Evolutionary conservation across 768 basidiomycete species (phyloP).

Genomic region (Leucogyrophana mollusca): DNA sequence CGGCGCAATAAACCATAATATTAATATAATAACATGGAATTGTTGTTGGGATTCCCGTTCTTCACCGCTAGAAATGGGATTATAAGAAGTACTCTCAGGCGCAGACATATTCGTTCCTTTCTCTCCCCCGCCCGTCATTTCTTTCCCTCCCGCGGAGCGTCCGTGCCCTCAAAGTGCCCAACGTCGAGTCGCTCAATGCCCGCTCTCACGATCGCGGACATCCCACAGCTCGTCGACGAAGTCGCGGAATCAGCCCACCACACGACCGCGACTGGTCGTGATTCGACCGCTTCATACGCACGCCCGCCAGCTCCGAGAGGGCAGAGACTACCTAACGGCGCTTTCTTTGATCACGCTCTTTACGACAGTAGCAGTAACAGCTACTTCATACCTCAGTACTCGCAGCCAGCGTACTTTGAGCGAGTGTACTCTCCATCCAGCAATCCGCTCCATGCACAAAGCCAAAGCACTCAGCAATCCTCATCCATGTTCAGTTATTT

Average conservation of each 20-base stretch:
- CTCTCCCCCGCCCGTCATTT: constrained; percentile 7
- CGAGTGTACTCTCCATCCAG: constrained; percentile 9
- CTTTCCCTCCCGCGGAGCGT: background rate
- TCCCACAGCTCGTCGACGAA: constrained; percentile 4
- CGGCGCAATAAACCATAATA: background rate
- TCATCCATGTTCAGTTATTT: constrained; percentile 28
- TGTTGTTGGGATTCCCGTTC: constrained; percentile 10
- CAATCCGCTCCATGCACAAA: constrained; percentile 9
- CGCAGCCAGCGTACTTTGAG: constrained; percentile 13
- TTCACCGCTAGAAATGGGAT: constrained; percentile 11
- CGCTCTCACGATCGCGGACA: constrained; percentile 21
- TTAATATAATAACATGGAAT: constrained; percentile 8
- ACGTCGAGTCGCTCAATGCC: constrained; percentile 21
- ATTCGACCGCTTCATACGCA: constrained; percentile 17
- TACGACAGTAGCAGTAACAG: constrained; percentile 13
- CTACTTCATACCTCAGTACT: constrained; percentile 8
- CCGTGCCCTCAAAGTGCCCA: background rate
- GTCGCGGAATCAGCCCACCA: background rate
- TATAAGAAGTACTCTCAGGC: constrained; percentile 36
- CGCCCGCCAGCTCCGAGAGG: constrained; percentile 17
- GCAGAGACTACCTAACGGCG: constrained; percentile 15
- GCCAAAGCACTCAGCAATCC: constrained; percentile 11
- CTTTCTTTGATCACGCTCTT: constrained; percentile 21
- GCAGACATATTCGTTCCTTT: constrained; percentile 26
- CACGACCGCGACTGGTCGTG: constrained; percentile 6